Evolutionary conservation across 345 rosid genomes (phyloP).

Genomic region (Eucalyptus paniculata): DNA sequence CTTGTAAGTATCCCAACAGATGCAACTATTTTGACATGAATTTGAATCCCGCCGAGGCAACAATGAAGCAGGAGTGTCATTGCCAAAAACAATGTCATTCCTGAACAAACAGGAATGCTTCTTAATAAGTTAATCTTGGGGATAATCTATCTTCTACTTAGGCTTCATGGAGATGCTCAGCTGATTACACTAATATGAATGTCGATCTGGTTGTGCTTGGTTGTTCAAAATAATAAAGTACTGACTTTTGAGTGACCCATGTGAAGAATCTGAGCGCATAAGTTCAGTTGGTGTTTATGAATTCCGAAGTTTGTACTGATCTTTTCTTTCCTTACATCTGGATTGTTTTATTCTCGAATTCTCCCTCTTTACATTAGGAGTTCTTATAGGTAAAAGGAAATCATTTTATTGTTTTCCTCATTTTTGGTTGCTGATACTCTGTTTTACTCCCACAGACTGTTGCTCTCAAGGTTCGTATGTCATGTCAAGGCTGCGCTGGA

Average conservation of each 20-base stretch:
- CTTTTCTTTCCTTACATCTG: neutral
- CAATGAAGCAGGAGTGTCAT: neutral
- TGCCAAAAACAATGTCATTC: neutral
- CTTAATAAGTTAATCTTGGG: neutral
- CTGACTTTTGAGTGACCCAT: neutral
- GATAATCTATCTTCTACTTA: neutral
- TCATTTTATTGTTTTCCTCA: neutral
- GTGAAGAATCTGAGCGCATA: neutral
- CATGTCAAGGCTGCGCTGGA: slow-evolving; percentile 70
- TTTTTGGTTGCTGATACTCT: neutral
- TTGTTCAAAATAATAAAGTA: neutral
- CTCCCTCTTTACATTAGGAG: neutral
- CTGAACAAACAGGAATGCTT: neutral
- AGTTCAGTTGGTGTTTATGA: neutral
- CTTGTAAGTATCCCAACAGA: neutral
- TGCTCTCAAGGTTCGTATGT: slow-evolving; percentile 73
- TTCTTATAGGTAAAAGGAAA: neutral
- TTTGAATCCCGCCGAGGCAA: neutral
- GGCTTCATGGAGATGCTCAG: neutral
- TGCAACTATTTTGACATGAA: neutral
- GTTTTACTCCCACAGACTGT: slow-evolving; percentile 27
- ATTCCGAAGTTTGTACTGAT: neutral
- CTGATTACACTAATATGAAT: neutral
- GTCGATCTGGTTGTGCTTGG: neutral
- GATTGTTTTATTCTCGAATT: neutral